A percentile compares a stretch with the other conserved stretches of the same genome.
phyloP scores from a whole-genome alignment of 176 grass and related monocot species.

The Ananas comosus region DNA sequence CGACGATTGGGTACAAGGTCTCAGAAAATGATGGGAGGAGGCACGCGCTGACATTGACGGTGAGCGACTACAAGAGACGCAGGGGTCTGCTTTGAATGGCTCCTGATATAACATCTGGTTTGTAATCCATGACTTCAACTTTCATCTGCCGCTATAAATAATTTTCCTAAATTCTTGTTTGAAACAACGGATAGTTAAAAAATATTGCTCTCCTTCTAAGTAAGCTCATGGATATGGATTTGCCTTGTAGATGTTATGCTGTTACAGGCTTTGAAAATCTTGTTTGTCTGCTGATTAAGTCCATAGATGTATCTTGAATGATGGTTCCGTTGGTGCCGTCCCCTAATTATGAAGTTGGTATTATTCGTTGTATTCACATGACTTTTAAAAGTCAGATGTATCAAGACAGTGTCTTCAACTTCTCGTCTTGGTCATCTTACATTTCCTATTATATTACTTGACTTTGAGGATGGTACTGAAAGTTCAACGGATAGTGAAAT shows the following conservation, averaged over 20 bases:
- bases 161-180: not conserved
- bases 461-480: too few relatives aligned
- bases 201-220: not conserved
- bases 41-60: conserved; percentile 58
- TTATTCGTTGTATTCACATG: too few relatives aligned
- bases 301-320: not conserved
- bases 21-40: conserved; percentile 62
- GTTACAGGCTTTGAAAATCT: not conserved
- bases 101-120: not conserved
- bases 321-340: not conserved
- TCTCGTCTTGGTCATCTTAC: too few relatives aligned
- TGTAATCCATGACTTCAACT: not conserved
- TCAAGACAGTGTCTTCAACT: too few relatives aligned
- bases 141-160: not conserved
- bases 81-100: conserved; percentile 51
- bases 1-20: conserved; percentile 54
- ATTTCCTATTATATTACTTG: too few relatives aligned
- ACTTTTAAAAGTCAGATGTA: too few relatives aligned
- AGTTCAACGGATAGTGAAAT: too few relatives aligned
- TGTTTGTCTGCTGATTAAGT: conserved; percentile 1
- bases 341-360: not conserved
- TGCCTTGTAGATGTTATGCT: not conserved
- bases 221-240: not conserved
- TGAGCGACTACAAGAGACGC: conserved; percentile 67
- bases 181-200: not conserved